A percentile compares a stretch with the other conserved stretches of the same genome.
These are phyloP conservation scores for Aspergillus bertholletiae DNA, from an alignment of 495 filamentous ascomycete species.

Conservation along the genomic window DNA sequence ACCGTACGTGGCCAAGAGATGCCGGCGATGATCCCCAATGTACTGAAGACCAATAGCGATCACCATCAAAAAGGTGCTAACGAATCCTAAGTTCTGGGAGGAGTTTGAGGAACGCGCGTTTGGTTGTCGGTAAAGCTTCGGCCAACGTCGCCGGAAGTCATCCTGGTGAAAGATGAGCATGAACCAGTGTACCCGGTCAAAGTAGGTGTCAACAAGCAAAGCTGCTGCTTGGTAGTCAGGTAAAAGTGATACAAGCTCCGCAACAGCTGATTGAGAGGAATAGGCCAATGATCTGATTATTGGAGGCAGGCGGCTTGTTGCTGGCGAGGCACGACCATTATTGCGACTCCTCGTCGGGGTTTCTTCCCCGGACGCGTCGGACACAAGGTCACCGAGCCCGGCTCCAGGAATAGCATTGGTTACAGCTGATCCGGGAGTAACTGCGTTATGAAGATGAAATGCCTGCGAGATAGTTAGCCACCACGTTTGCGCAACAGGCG, in stretches of 20 bases:
- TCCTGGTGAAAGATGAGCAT: slow-evolving; percentile 35
- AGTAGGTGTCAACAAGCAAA: slow-evolving; percentile 35
- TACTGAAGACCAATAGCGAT: slow-evolving; percentile 31
- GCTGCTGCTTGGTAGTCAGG: slow-evolving; percentile 19
- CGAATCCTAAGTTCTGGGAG: slow-evolving; percentile 13
- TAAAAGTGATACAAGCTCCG: slow-evolving; percentile 14
- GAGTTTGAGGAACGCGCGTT: not conserved
- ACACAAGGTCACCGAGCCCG: not conserved
- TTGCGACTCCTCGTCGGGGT: not conserved
- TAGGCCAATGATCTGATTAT: not conserved
- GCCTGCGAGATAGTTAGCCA: slow-evolving; percentile 11
- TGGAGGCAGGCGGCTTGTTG: not conserved
- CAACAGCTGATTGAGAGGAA: not conserved
- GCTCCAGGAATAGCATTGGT: slow-evolving; percentile 24
- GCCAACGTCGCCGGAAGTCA: slow-evolving; percentile 30
- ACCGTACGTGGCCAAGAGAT: slow-evolving; percentile 3
- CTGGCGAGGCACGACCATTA: not conserved
- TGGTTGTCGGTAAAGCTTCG: slow-evolving; percentile 14
- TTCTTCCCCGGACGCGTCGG: not conserved
- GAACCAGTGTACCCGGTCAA: slow-evolving; percentile 38
- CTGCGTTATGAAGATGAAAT: slow-evolving; percentile 22
- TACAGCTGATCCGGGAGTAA: slow-evolving; percentile 8
- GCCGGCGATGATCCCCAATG: slow-evolving; percentile 7
- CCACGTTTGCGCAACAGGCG: not conserved
- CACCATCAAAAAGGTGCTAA: slow-evolving; percentile 27